A percentile compares a stretch with the other conserved stretches of the same genome.
Evolutionary conservation across 148 eudicot species (phyloP).

Genomic region (Pouteria glomerata): DNA sequence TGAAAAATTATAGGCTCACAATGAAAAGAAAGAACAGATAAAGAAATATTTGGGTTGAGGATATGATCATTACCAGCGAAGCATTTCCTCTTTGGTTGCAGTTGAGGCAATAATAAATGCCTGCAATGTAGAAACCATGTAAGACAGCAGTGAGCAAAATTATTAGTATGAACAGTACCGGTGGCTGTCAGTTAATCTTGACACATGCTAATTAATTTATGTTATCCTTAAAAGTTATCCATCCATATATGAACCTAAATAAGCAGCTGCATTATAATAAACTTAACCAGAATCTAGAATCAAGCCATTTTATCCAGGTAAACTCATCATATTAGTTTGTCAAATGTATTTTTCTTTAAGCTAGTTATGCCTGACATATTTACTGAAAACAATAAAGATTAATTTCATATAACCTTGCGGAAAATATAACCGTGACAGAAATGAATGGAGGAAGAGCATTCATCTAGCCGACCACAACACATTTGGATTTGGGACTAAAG

Average conservation of each 20-base stretch:
- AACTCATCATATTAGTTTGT: background rate
- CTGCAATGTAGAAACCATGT: constrained; percentile 20
- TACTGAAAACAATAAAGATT: no score
- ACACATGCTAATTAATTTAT: background rate
- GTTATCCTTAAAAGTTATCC: background rate
- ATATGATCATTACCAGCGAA: constrained; percentile 36
- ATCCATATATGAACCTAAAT: background rate
- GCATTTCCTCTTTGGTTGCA: constrained; percentile 53
- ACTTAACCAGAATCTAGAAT: background rate
- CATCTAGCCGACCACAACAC: no score
- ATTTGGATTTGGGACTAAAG: no score
- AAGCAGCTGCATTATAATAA: background rate
- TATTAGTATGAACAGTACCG: background rate
- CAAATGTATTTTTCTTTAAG: background rate
- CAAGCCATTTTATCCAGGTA: background rate
- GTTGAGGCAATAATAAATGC: constrained; percentile 67
- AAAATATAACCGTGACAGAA: no score
- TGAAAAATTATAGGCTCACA: background rate
- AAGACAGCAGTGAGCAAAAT: constrained; percentile 1
- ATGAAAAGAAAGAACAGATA: background rate
- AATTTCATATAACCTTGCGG: no score
- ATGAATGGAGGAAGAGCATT: no score
- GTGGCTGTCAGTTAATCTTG: background rate
- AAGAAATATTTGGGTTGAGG: background rate
- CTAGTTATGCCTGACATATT: background rate